Evolutionary conservation across 2,329 filamentous ascomycete genomes (phyloP), one percentile per base, ranked within the genome.

Genomic region (Monosporascus cannonballus): DNA sequence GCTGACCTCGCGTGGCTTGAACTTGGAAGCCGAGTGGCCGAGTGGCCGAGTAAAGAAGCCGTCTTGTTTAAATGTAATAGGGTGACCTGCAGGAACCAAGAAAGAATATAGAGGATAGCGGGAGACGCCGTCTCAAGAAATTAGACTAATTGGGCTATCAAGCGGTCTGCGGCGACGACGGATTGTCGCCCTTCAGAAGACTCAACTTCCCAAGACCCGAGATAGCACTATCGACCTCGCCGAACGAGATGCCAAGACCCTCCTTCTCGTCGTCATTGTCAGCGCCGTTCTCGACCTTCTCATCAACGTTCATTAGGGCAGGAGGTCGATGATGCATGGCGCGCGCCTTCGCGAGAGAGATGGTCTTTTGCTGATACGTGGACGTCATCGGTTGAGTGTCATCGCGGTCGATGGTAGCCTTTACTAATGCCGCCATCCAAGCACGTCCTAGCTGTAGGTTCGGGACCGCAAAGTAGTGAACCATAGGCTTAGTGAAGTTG

Each of bases 351-450:
- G 86, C 82, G 6, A 99, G 81, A 25, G 89, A 94, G 51, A 99
- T 96, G 0, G 94, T 99, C 76, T 96, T 94, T 67, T 96, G 92
- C 67, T 96, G 93, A 72, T 97, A 97, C 3, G 91, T 96, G 3
- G 89, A 94, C 20, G 90, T 91, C 55, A 96, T 86, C 9, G 87
- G 83, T 56, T 87, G 81, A 4, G 81, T 81, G 64, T 87, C 84
- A 61, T 99, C 94, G 55, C 93, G 87, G 67, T 97, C 93, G 62
- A 99, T 99, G 1, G 94, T 99, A 11, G 94, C 94, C 73, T 99
- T 99, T 90, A 99, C 96, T 49, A 99, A 75, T 6, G 94, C 94
- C 4, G 91, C 94, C 94, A 99, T 99, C 94, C 94, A 99, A 41
- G 95, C 75, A 14, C 94, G 85, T 17, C 94, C 94, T 66, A 94